phyloP scores from a whole-genome alignment of 208 protist genomes.

The Trypanosoma congolense region DNA sequence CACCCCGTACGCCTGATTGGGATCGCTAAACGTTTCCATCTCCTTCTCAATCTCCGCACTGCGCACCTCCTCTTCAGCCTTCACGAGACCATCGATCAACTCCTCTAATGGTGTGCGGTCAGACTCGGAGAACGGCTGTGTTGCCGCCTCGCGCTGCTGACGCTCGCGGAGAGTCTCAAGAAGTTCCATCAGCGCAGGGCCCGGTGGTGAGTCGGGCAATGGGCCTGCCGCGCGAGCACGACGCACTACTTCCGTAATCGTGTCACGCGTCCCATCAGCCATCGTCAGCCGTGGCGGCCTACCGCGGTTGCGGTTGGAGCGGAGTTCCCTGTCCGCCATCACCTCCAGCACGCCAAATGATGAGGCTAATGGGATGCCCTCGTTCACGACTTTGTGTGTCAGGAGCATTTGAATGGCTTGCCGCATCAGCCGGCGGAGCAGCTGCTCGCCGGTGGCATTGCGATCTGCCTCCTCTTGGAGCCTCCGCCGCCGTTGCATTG shows the following conservation, averaged over 20 bases:
- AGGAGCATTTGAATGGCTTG: neutral
- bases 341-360: neutral
- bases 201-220: neutral
- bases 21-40: too few relatives aligned
- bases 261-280: neutral
- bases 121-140: neutral
- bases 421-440: neutral
- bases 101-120: neutral
- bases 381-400: neutral
- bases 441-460: neutral
- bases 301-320: neutral
- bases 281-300: neutral
- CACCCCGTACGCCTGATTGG: neutral
- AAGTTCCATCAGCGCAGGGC: neutral
- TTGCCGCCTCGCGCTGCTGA: neutral
- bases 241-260: neutral
- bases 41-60: neutral
- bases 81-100: neutral
- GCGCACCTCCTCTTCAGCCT: neutral
- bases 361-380: neutral
- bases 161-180: neutral
- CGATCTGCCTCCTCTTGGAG: neutral
- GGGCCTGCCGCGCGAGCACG: neutral
- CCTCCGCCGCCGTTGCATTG: too few relatives aligned
- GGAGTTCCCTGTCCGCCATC: neutral